Conservation (phyloP, 768 basidiomycete species). For the Lactarius quietus region DNA sequence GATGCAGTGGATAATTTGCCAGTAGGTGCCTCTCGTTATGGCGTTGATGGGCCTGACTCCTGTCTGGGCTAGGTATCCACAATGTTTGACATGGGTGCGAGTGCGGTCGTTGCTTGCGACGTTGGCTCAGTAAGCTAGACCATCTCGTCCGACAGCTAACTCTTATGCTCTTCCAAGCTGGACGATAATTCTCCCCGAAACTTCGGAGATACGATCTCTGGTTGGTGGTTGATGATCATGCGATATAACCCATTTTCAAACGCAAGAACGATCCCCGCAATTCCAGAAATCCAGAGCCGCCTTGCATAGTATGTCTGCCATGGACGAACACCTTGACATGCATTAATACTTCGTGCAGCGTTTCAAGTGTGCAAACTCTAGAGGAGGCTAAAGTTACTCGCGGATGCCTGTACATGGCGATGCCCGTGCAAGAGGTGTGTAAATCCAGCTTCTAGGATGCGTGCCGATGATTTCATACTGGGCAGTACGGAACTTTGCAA, state of each 20-base stretch:
- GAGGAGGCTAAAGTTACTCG: constrained; percentile 92
- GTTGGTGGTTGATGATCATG: constrained; percentile 94
- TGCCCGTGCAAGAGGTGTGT: constrained; percentile 90
- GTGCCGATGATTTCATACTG: not conserved
- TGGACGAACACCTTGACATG: constrained; percentile 17
- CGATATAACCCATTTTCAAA: constrained; percentile 89
- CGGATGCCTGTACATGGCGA: constrained; percentile 86
- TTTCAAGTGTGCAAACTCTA: constrained; percentile 90
- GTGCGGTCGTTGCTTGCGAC: constrained; percentile 87
- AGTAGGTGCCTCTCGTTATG: constrained; percentile 39
- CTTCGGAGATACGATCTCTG: constrained; percentile 93
- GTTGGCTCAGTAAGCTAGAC: constrained; percentile 70
- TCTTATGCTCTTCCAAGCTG: constrained; percentile 42
- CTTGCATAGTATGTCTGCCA: constrained; percentile 78
- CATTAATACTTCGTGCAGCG: constrained; percentile 45
- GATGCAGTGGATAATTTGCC: constrained; percentile 81
- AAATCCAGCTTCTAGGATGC: not conserved
- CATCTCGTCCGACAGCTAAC: not conserved
- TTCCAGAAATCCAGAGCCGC: constrained; percentile 91
- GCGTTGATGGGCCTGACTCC: not conserved
- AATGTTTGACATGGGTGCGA: constrained; percentile 90
- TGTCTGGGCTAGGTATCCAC: constrained; percentile 60
- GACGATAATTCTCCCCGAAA: constrained; percentile 95
- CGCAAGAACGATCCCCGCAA: constrained; percentile 73
- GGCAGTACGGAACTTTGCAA: constrained; percentile 86